Evolutionary conservation across 345 rosid genomes (phyloP), one percentile per base, ranked within the genome.

Genomic region (Salix udensis): DNA sequence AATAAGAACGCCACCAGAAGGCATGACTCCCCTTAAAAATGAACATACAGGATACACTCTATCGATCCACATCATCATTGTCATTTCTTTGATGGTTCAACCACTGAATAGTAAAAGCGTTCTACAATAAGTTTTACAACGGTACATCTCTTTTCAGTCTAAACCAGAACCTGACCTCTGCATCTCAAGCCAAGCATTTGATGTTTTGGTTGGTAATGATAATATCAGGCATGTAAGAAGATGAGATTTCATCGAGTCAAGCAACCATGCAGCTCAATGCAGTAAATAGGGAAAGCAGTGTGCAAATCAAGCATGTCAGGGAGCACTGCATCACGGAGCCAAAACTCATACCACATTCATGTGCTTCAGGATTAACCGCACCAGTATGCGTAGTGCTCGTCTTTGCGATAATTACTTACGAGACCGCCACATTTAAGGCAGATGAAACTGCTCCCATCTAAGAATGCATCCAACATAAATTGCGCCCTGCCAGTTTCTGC

Each of bases 401-500:
- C 99, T 86, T 82, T 91, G 30, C 98, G 94, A 76, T 90, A 85
- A 77, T 82, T 86, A 69, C 98, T 91, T 68, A 96, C 99, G 50
- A 96, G 91, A 71, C 99, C 98, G 15, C 99, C 97, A 15, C 99
- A 96, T 23, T 88, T 89, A 81, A 96, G 79, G 80, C 98, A 94
- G 42, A 92, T 87, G 82, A 92, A 96, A 87, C 97, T 96, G 88
- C 97, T 96, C 79, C 97, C 98, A 40, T 94, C 98, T 0, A 96
- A 87, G 85, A 87, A 94, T 30, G 98, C 98, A 60, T 94, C 99
- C 78, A 91, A 83, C 83, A 91, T 90, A 61, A 96, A 78, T 79
- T 94, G 99, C 61, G 55, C 84, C 83, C 97, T 87, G 58, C 98
- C 97, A 28, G 88, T 85, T 81, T 96, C 94, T 0, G 92, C 91